A percentile compares a stretch with the other conserved stretches of the same genome.
phyloP scores from a whole-genome alignment of 129 eudicot genomes.

The Sambucus nigra region DNA sequence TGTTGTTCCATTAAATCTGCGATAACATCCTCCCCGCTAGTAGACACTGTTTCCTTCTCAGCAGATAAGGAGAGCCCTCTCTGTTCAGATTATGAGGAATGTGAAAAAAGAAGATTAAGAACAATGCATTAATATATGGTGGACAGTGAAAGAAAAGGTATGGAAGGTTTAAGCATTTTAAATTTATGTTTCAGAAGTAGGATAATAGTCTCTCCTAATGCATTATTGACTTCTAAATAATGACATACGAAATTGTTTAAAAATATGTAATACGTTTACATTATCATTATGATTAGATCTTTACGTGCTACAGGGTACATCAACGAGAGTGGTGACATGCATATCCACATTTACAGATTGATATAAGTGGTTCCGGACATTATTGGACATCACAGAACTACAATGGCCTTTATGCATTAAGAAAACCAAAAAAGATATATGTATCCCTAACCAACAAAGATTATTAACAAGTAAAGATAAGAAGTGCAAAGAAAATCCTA shows the following conservation, averaged over 20 bases:
- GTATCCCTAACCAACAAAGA: no score
- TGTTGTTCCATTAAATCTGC: conserved; percentile 65
- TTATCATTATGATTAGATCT: no score
- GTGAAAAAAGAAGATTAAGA: conserved; percentile 3
- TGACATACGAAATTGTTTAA: not conserved
- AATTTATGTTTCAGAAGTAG: not conserved
- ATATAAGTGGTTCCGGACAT: no score
- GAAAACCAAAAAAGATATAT: no score
- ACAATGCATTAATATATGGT: not conserved
- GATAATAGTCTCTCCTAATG: not conserved
- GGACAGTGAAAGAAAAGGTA: not conserved
- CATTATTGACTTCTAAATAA: not conserved
- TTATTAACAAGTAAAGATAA: no score
- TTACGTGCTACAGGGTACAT: not conserved
- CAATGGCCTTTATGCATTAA: no score
- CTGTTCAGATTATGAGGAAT: conserved; percentile 17
- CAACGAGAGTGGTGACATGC: no score
- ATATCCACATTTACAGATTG: no score
- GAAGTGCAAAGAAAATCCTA: no score
- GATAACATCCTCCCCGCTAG: conserved; percentile 49
- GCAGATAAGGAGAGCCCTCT: conserved; percentile 31
- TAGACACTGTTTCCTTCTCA: conserved; percentile 41
- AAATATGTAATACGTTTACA: no score
- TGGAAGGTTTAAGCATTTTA: not conserved
- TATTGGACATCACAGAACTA: no score